phyloP scores from a whole-genome alignment of 2,329 filamentous ascomycete genomes.

The Aspergillus viridinutans region DNA sequence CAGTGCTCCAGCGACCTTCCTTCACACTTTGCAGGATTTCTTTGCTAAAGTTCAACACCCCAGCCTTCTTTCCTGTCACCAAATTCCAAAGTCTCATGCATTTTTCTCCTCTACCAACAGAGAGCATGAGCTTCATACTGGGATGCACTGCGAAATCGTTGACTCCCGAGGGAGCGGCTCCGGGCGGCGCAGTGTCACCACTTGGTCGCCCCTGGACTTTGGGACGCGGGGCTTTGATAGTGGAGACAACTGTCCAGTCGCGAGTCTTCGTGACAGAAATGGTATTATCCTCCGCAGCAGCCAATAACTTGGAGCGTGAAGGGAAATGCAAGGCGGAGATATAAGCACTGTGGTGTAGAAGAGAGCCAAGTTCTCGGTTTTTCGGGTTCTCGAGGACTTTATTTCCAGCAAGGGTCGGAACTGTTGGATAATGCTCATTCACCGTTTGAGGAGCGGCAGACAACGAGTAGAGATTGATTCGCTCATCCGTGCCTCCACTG shows the following conservation, averaged over 20 bases:
- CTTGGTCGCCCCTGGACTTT: conserved; percentile 75
- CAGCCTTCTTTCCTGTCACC: conserved; percentile 92
- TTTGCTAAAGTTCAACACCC: conserved; percentile 78
- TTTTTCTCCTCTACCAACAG: conserved; percentile 80
- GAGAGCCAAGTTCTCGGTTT: conserved; percentile 81
- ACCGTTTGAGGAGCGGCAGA: conserved; percentile 63
- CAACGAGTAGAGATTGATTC: conserved; percentile 90
- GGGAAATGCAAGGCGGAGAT: conserved; percentile 80
- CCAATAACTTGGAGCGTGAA: conserved; percentile 79
- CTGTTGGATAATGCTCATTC: conserved; percentile 52
- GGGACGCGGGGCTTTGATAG: conserved; percentile 82
- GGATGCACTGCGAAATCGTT: conserved; percentile 96
- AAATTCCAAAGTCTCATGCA: conserved; percentile 95
- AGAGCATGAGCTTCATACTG: conserved; percentile 94
- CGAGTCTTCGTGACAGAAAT: conserved; percentile 81
- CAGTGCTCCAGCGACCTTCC: conserved; percentile 70
- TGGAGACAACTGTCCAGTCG: conserved; percentile 84
- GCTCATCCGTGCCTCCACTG: conserved; percentile 87
- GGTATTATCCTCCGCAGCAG: conserved; percentile 84
- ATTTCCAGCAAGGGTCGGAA: conserved; percentile 66
- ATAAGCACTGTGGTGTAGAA: conserved; percentile 80
- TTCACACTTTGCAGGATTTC: conserved; percentile 70
- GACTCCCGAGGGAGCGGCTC: conserved; percentile 77
- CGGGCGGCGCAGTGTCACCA: conserved; percentile 81
- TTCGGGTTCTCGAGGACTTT: conserved; percentile 77